A percentile compares a stretch with the other conserved stretches of the same genome.
These are phyloP conservation scores for Erythrophleum ivorense DNA, from an alignment of 331 rosid genomes.

Conservation along the genomic window DNA sequence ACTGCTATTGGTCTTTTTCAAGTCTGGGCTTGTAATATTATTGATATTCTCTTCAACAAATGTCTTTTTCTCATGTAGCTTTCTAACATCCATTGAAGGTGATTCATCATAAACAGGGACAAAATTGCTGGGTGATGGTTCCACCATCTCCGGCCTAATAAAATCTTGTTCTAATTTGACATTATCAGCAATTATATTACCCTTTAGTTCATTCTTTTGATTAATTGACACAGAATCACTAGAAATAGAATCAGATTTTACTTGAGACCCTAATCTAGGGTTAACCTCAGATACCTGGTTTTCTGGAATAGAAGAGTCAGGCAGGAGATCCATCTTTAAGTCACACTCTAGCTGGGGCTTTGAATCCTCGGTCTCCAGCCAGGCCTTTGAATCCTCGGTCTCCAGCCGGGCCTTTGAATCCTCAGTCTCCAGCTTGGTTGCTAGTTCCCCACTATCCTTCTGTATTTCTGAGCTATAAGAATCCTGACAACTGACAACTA, in stretches of 20 bases:
- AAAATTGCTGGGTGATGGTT: constrained; percentile 85
- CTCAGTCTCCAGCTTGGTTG: constrained; percentile 50
- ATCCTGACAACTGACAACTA: constrained; percentile 47
- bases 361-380: constrained; percentile 41
- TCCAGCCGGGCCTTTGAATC: constrained; percentile 46
- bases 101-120: constrained; percentile 76
- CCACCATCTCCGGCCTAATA: constrained; percentile 97
- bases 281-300: constrained; percentile 99
- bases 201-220: constrained; percentile 99
- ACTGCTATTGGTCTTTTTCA: constrained; percentile 28
- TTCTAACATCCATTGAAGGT: constrained; percentile 28
- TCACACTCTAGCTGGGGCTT: constrained; percentile 67
- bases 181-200: constrained; percentile 95
- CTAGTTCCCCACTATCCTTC: constrained; percentile 47
- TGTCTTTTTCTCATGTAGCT: constrained; percentile 25
- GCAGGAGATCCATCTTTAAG: constrained; percentile 51
- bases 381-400: constrained; percentile 42
- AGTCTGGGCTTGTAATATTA: constrained; percentile 25
- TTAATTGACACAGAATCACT: constrained; percentile 98
- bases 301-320: constrained; percentile 65
- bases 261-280: constrained; percentile 93
- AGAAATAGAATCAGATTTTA: constrained; percentile 99
- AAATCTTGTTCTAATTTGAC: constrained; percentile 95
- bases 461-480: constrained; percentile 43
- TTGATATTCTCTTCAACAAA: constrained; percentile 24